Evolutionary conservation across 768 basidiomycete genomes (phyloP), one percentile per base, ranked within the genome.

Genomic region (Panellus pusillus): DNA sequence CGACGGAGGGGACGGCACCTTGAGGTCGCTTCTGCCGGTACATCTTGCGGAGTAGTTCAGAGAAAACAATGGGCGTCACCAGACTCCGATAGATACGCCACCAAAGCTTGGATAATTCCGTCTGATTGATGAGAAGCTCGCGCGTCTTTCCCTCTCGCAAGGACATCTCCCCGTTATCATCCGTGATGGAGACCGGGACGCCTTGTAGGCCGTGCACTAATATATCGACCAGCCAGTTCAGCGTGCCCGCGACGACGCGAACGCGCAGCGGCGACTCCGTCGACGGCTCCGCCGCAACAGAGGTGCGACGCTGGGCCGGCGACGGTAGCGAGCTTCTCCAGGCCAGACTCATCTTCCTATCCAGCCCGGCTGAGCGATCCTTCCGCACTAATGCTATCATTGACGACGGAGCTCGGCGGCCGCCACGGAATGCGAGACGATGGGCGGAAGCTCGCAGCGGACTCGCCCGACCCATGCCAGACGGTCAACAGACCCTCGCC

Each of bases 161-260:
- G 0, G 89, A 83, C 73, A 88, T 90, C 67, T 93, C 89, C 0
- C 91, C 91, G 61, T 91, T 92, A 64, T 93, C 91, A 59, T 93
- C 91, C 0, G 91, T 83, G 4, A 91, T 87, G 0, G 87, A 86
- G 0, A 91, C 89, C 0, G 87, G 86, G 4, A 93, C 82, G 29
- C 84, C 84, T 45, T 82, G 82, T 18, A 93, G 72, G 4, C 91
- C 91, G 63, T 89, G 86, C 0, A 90, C 83, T 14, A 93, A 77
- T 9, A 91, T 79, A 38, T 84, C 82, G 9, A 93, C 86, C 1
- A 93, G 74, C 24, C 80, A 76, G 55, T 87, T 86, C 14, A 93
- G 71, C 1, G 90, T 89, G 9, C 90, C 91, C 3, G 89, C 88
- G 60, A 87, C 81, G 6, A 93, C 86, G 12, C 89, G 69, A 0